These are phyloP conservation scores for Rhexocercosporidium sp. DNA, from an alignment of 2,329 filamentous ascomycete species.

Conservation along the genomic window DNA sequence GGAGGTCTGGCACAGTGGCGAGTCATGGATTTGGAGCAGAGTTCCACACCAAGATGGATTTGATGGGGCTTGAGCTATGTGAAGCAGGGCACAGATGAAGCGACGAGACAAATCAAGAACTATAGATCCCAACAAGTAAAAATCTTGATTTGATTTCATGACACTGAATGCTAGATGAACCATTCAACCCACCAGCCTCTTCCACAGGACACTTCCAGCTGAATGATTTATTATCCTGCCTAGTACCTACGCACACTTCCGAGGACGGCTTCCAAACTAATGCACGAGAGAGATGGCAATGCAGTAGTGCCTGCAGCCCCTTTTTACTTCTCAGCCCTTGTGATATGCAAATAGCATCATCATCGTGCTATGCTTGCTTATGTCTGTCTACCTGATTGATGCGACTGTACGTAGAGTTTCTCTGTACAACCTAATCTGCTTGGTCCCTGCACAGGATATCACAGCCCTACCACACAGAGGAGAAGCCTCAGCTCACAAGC, in stretches of 20 bases:
- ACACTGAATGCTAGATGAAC: not conserved
- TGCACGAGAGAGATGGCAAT: constrained; percentile 3
- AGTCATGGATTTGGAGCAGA: too few relatives aligned
- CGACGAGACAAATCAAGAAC: not conserved
- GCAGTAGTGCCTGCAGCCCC: constrained; percentile 5
- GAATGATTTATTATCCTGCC: not conserved
- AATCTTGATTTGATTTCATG: not conserved
- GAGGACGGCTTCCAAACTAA: not conserved
- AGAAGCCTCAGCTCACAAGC: not conserved
- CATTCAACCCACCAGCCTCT: not conserved
- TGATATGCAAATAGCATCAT: not conserved
- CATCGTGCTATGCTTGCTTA: not conserved
- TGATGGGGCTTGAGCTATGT: too few relatives aligned
- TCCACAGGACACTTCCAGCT: not conserved
- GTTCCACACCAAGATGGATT: too few relatives aligned
- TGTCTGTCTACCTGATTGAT: not conserved
- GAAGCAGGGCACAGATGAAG: too few relatives aligned
- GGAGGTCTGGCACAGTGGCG: too few relatives aligned
- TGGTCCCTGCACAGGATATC: not conserved
- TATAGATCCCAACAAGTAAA: not conserved
- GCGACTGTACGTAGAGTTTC: too few relatives aligned
- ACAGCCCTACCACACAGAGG: not conserved
- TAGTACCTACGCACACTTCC: not conserved
- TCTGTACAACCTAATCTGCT: too few relatives aligned
- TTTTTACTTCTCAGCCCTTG: not conserved